phyloP scores from a whole-genome alignment of 2,329 filamentous ascomycete genomes.

The Fusarium nisikadoi region DNA sequence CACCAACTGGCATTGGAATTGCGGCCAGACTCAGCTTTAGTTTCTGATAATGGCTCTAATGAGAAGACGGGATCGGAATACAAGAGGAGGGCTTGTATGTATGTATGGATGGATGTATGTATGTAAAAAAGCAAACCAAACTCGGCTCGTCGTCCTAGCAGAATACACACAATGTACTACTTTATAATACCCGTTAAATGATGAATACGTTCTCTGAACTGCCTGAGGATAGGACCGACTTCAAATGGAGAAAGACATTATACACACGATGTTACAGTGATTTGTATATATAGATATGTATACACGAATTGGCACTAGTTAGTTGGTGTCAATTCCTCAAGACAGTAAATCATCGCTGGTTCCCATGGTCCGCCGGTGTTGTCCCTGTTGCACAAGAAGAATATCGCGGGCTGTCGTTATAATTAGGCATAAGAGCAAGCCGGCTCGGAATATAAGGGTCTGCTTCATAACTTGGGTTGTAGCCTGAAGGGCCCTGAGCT shows the following conservation, averaged over 20 bases:
- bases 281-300: neutral
- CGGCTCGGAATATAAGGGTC: conserved; percentile 1
- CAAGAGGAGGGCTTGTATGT: conserved; percentile 41
- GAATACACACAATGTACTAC: conserved; percentile 43
- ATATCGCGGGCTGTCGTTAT: conserved; percentile 57
- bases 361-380: conserved; percentile 1
- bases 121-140: conserved; percentile 39
- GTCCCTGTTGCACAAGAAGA: conserved; percentile 42
- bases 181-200: conserved; percentile 6
- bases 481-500: neutral
- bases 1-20: conserved; percentile 42
- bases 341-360: neutral
- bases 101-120: conserved; percentile 34
- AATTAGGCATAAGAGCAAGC: conserved; percentile 7
- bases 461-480: conserved; percentile 8
- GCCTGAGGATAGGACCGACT: neutral
- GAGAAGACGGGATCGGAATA: conserved; percentile 30
- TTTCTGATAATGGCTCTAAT: conserved; percentile 31
- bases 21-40: conserved; percentile 36
- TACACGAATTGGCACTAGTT: neutral
- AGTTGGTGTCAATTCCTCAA: neutral
- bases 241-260: neutral
- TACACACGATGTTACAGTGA: neutral
- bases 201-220: neutral
- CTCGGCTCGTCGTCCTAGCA: conserved; percentile 44